Evolutionary conservation across 768 basidiomycete species (phyloP).

Genomic region (Filobasidium floriforme): DNA sequence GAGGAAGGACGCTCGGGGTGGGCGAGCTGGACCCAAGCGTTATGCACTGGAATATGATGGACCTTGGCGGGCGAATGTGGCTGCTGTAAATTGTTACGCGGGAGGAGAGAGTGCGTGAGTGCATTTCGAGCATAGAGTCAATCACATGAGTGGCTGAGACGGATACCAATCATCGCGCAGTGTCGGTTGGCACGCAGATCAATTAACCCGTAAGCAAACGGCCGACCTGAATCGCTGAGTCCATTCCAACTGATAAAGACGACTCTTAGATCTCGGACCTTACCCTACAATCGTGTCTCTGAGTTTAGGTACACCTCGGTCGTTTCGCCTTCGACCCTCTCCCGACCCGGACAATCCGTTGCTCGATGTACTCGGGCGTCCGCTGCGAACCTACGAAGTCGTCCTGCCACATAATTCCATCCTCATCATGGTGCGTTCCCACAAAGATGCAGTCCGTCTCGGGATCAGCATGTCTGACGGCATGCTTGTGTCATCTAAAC

Average conservation of each 20-base stretch:
- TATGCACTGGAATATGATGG: constrained; percentile 40
- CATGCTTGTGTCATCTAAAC: background rate
- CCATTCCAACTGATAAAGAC: too few species aligned
- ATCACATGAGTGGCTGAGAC: background rate
- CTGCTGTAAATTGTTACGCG: constrained; percentile 44
- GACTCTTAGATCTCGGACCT: constrained; percentile 41
- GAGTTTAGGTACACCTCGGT: constrained; percentile 43
- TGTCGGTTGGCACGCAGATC: constrained; percentile 46
- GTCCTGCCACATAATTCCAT: constrained; percentile 41
- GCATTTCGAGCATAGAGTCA: background rate
- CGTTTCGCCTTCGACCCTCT: constrained; percentile 37
- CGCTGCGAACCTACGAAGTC: constrained; percentile 42
- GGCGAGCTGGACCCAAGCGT: constrained; percentile 20
- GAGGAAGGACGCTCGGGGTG: background rate
- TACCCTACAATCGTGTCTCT: constrained; percentile 44
- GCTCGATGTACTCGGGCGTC: constrained; percentile 12
- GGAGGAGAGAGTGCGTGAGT: constrained; percentile 36
- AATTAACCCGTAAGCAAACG: constrained; percentile 38
- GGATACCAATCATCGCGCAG: constrained; percentile 16
- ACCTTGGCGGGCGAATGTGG: constrained; percentile 40
- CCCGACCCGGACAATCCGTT: background rate
- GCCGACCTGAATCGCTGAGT: background rate
- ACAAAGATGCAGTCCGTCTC: background rate
- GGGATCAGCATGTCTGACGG: background rate
- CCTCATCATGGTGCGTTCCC: constrained; percentile 31